Conservation (phyloP, 148 eudicot genomes). For the Spergularia marina region DNA sequence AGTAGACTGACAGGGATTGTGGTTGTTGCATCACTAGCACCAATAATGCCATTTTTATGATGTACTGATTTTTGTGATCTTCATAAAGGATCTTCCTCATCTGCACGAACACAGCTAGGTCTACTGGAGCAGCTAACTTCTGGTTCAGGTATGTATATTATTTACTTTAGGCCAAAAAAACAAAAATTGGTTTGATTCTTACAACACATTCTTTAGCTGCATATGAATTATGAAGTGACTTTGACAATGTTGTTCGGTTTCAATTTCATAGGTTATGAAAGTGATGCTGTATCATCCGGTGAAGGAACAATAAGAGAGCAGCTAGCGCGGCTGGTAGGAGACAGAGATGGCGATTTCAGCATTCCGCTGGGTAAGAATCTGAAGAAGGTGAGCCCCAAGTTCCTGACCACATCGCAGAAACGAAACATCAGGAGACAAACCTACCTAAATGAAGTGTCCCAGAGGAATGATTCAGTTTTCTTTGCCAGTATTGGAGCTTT, state of each 20-base stretch:
- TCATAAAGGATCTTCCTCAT: constrained; percentile 23
- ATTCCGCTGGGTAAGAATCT: constrained; percentile 79
- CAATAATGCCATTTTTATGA: too few species aligned
- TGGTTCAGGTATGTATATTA: constrained; percentile 25
- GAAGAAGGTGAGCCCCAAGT: constrained; percentile 74
- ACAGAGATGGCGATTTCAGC: constrained; percentile 69
- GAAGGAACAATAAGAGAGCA: constrained; percentile 67
- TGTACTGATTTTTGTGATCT: not conserved
- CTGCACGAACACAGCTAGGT: constrained; percentile 74
- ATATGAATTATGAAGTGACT: not conserved
- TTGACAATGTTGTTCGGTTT: not conserved
- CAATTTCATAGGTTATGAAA: constrained; percentile 44
- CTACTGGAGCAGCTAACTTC: constrained; percentile 77
- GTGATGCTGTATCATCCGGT: constrained; percentile 35
- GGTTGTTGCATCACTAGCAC: too few species aligned
- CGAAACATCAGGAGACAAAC: constrained; percentile 81
- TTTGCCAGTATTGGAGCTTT: constrained; percentile 91
- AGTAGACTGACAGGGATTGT: too few species aligned
- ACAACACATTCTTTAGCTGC: constrained; percentile 14
- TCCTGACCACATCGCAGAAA: constrained; percentile 84
- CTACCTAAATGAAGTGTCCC: constrained; percentile 78
- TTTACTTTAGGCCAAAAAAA: not conserved
- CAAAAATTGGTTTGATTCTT: not conserved
- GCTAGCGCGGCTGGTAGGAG: constrained; percentile 54
- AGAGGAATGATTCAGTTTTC: constrained; percentile 77